Percentiles rank a stretch among this genome's conserved stretches.
These are phyloP conservation scores for Ophiognomonia clavigignenti-juglandacearum DNA, from an alignment of 2,329 filamentous ascomycete species.

Conservation along the genomic window DNA sequence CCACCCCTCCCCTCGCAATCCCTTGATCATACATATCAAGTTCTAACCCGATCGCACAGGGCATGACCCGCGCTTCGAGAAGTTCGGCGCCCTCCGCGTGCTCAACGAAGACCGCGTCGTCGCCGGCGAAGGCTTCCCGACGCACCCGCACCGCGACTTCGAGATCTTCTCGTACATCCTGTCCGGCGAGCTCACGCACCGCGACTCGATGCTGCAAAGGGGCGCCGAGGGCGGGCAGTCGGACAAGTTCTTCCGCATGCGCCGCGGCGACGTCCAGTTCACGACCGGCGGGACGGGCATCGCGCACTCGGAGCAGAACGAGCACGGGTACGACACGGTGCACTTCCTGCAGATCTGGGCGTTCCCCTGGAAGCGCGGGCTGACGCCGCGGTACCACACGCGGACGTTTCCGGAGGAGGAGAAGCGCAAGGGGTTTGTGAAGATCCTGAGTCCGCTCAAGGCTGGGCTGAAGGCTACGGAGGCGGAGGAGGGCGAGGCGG, in stretches of 20 bases:
- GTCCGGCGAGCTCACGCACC: conserved; percentile 80
- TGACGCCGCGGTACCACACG: conserved; percentile 74
- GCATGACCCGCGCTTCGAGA: conserved; percentile 61
- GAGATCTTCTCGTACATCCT: conserved; percentile 89
- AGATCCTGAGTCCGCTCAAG: conserved; percentile 71
- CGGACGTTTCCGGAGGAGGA: conserved; percentile 65
- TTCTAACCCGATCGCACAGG: background rate
- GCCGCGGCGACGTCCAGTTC: conserved; percentile 81
- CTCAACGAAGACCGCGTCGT: conserved; percentile 86
- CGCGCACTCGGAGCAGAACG: conserved; percentile 78
- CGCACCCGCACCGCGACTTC: conserved; percentile 79
- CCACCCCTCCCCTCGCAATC: no score
- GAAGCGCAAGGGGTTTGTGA: conserved; percentile 66
- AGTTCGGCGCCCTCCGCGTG: conserved; percentile 74
- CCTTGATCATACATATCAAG: background rate
- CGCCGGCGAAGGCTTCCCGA: conserved; percentile 71
- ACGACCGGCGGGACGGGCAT: conserved; percentile 81
- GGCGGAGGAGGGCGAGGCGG: conserved; percentile 59
- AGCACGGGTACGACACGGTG: conserved; percentile 64
- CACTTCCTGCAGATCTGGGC: conserved; percentile 92
- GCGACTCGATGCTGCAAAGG: conserved; percentile 77
- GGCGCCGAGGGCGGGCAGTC: conserved; percentile 53
- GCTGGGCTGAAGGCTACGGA: conserved; percentile 57
- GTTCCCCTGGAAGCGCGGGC: conserved; percentile 67
- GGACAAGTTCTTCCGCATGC: conserved; percentile 66